These are phyloP conservation scores for Stagonosporopsis rhizophila DNA, from an alignment of 2,329 filamentous ascomycete species.

Conservation along the genomic window DNA sequence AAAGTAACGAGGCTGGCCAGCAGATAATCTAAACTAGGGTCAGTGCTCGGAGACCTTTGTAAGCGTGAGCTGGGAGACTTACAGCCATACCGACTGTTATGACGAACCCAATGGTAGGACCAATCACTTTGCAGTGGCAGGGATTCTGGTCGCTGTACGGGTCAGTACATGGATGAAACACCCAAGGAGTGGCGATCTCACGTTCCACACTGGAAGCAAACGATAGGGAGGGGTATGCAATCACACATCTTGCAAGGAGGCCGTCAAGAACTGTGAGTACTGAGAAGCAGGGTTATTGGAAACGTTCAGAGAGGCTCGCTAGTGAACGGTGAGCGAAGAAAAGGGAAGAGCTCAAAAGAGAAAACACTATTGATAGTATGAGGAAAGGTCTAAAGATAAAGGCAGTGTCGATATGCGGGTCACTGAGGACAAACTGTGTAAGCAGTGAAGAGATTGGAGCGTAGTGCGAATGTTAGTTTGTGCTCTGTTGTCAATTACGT, in stretches of 20 bases:
- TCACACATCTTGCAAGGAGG: conserved; percentile 27
- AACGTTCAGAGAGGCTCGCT: not conserved
- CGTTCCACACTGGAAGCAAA: conserved; percentile 63
- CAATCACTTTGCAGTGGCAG: conserved; percentile 64
- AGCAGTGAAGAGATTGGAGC: conserved; percentile 13
- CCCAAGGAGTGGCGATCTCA: conserved; percentile 23
- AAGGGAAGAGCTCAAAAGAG: not conserved
- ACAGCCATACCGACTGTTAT: conserved; percentile 59
- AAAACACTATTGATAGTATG: not conserved
- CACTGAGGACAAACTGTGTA: not conserved
- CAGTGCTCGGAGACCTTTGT: conserved; percentile 10
- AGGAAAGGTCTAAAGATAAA: too few relatives aligned
- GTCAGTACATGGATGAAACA: conserved; percentile 19
- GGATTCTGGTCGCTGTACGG: conserved; percentile 61
- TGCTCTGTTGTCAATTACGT: conserved; percentile 5
- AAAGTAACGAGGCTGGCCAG: conserved; percentile 63
- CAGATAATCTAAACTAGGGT: conserved; percentile 55
- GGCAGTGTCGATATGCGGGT: not conserved
- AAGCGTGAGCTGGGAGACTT: conserved; percentile 31
- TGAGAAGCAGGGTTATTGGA: not conserved
- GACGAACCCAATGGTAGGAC: conserved; percentile 61
- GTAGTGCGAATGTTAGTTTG: not conserved
- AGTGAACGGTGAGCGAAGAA: not conserved
- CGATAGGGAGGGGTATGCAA: conserved; percentile 57
- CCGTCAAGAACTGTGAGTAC: not conserved